A percentile compares a stretch with the other conserved stretches of the same genome.
Evolutionary conservation across 176 grass and related monocot species (phyloP).

Genomic region (maize (Zea mays)): Zm-B73-REFERENCE-NAM-5.0 NC_050100.1:131687001-131687500

Average conservation of each 20-base stretch:
- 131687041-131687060: constrained; percentile 9
- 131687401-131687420: background rate
- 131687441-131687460: background rate
- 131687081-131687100: constrained; percentile 8
- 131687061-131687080: constrained; percentile 6
- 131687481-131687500: background rate
- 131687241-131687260: constrained; percentile 88
- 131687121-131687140: constrained; percentile 37
- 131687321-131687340: background rate
- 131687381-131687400: background rate
- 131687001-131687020: constrained; percentile 72
- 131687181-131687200: constrained; percentile 79
- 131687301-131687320: constrained; percentile 20
- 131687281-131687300: constrained; percentile 54
- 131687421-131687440: background rate
- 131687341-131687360: background rate
- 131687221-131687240: constrained; percentile 93
- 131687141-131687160: constrained; percentile 12
- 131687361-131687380: background rate
- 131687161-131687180: constrained; percentile 33
- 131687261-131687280: constrained; percentile 95
- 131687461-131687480: background rate
- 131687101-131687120: constrained; percentile 9
- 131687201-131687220: constrained; percentile 88
- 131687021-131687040: constrained; percentile 79